A percentile compares a stretch with the other conserved stretches of the same genome.
Evolutionary conservation across 257 asterid genomes (phyloP).

Genomic region (Eucommia ulmoides): DNA sequence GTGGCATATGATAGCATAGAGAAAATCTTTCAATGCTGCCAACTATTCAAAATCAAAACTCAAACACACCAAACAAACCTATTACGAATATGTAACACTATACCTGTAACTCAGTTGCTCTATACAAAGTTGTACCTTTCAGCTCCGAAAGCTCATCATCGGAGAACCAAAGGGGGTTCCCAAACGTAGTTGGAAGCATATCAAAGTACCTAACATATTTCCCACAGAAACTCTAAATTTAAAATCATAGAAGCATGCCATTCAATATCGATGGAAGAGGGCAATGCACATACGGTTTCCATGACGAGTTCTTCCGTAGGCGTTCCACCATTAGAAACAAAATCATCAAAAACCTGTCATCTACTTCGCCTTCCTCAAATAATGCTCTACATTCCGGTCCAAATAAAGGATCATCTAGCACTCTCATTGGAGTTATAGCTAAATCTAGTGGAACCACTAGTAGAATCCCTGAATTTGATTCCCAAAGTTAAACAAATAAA

Average conservation of each 20-base stretch:
- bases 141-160: conserved; percentile 79
- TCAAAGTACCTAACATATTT: conserved; percentile 57
- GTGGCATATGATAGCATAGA: neutral
- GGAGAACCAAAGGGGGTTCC: conserved; percentile 83
- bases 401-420: conserved; percentile 68
- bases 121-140: conserved; percentile 73
- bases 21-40: no score
- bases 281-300: conserved; percentile 70
- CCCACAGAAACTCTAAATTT: neutral
- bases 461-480: conserved; percentile 21
- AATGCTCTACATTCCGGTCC: conserved; percentile 85
- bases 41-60: neutral
- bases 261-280: neutral
- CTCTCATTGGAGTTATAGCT: conserved; percentile 92
- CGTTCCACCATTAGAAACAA: conserved; percentile 79
- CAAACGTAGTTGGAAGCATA: conserved; percentile 78
- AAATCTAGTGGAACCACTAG: conserved; percentile 79
- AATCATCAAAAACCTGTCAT: conserved; percentile 74
- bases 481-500: neutral
- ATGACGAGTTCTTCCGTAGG: conserved; percentile 53
- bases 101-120: conserved; percentile 81
- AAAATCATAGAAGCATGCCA: conserved; percentile 2
- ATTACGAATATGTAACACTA: neutral
- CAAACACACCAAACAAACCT: neutral
- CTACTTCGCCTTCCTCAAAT: conserved; percentile 68